These are phyloP conservation scores for Olyra latifolia DNA, from an alignment of 176 grass and related monocot genomes.

Conservation along the genomic window DNA sequence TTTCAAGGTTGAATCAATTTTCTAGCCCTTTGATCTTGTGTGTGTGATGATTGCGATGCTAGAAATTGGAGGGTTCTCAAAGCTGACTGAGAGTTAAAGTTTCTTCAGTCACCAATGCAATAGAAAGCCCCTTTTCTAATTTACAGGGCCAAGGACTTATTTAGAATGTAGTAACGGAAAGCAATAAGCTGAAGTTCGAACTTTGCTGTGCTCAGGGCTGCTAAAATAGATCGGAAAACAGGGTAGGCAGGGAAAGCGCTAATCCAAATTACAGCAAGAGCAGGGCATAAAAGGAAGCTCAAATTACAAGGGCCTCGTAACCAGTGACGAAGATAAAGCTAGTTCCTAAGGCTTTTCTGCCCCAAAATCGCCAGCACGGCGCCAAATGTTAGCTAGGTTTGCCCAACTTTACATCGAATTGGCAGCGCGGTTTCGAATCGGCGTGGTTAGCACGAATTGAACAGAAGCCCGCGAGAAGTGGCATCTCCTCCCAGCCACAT, in stretches of 20 bases:
- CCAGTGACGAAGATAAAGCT: not conserved
- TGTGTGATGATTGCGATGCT: too few species aligned
- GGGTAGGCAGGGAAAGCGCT: not conserved
- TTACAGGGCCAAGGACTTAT: not conserved
- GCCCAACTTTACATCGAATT: not conserved
- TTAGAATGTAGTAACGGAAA: not conserved
- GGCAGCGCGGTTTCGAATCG: not conserved
- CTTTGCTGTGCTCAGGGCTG: not conserved
- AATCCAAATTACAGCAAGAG: not conserved
- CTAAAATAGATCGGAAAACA: not conserved
- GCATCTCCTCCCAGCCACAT: not conserved
- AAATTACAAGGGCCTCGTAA: not conserved
- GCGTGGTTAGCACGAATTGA: not conserved
- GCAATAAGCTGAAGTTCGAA: not conserved
- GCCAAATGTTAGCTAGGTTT: not conserved
- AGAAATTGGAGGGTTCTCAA: too few species aligned
- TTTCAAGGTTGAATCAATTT: too few species aligned
- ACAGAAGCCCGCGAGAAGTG: not conserved
- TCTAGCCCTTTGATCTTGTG: too few species aligned
- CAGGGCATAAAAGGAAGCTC: not conserved
- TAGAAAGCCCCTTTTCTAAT: too few species aligned
- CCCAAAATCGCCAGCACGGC: not conserved
- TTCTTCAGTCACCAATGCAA: too few species aligned
- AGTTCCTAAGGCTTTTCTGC: not conserved
- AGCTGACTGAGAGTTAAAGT: too few species aligned